phyloP scores from a whole-genome alignment of 2,329 filamentous ascomycete species.

The Gaeumannomyces tritici region DNA sequence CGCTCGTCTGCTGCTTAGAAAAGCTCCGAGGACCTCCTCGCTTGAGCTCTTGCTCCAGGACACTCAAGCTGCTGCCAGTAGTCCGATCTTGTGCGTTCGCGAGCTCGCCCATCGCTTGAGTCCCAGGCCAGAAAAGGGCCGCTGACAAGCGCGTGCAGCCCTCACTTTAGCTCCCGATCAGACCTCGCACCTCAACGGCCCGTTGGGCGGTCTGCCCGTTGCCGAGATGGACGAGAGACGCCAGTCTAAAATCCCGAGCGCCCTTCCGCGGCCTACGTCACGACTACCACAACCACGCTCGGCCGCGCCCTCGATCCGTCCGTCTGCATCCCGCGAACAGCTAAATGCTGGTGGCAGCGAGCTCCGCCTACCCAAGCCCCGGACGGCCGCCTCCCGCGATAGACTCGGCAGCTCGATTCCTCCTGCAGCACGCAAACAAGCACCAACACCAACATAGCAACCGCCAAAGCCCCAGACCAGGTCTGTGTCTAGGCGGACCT shows the following conservation, averaged over 20 bases:
- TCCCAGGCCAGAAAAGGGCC: not conserved
- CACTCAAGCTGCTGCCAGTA: not conserved
- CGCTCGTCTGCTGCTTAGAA: not conserved
- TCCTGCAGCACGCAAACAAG: not conserved
- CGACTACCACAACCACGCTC: conserved; percentile 6
- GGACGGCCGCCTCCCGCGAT: conserved; percentile 28
- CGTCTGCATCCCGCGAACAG: conserved; percentile 12
- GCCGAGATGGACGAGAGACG: conserved; percentile 9
- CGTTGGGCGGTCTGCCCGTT: not conserved
- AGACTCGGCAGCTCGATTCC: conserved; percentile 18
- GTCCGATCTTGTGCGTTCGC: not conserved
- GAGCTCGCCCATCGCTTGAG: too few species aligned
- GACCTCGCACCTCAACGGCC: conserved; percentile 3
- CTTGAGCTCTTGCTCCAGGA: not conserved
- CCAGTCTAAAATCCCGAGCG: conserved; percentile 8
- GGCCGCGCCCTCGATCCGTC: conserved; percentile 7
- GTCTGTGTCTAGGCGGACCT: not conserved
- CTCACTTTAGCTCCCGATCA: not conserved
- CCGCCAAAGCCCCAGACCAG: not conserved
- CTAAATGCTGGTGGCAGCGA: conserved; percentile 14
- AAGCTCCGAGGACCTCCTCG: not conserved
- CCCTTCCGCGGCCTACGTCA: conserved; percentile 9
- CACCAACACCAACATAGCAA: not conserved
- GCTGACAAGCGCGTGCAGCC: not conserved
- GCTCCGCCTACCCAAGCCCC: conserved; percentile 29